Evolutionary conservation across 2,329 filamentous ascomycete species (phyloP).

Genomic region (Fusarium sp.): DNA sequence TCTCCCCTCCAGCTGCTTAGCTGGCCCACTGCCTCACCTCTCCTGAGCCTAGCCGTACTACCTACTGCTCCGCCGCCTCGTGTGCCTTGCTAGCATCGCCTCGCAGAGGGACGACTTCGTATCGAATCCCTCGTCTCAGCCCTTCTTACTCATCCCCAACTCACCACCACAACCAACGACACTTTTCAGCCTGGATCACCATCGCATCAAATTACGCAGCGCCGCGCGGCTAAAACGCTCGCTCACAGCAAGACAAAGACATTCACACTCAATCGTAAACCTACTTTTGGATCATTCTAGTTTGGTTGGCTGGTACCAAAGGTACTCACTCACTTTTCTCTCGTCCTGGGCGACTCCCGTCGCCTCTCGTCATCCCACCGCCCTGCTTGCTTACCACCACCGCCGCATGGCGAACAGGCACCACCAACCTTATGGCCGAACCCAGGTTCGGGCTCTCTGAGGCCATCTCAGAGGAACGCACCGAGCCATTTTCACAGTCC

Average conservation of each 20-base stretch:
- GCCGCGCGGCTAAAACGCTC: constrained; percentile 31
- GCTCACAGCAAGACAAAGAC: constrained; percentile 25
- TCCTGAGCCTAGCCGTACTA: constrained; percentile 20
- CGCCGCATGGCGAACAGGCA: constrained; percentile 44
- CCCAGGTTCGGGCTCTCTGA: constrained; percentile 51
- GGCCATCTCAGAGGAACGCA: constrained; percentile 59
- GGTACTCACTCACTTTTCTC: constrained; percentile 40
- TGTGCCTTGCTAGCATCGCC: constrained; percentile 34
- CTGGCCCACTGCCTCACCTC: constrained; percentile 8
- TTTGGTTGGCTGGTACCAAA: constrained; percentile 38
- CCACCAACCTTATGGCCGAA: constrained; percentile 55
- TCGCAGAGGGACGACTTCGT: constrained; percentile 26
- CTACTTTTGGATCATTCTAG: constrained; percentile 24
- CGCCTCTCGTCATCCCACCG: constrained; percentile 25
- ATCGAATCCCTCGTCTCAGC: constrained; percentile 19
- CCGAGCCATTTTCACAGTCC: constrained; percentile 65
- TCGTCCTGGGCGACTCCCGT: constrained; percentile 14
- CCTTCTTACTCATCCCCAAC: constrained; percentile 35
- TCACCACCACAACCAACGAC: constrained; percentile 14
- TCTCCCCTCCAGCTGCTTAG: constrained; percentile 21
- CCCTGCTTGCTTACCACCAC: constrained; percentile 42
- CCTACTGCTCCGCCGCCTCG: constrained; percentile 14
- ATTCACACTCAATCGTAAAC: constrained; percentile 15
- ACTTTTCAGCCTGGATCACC: constrained; percentile 36
- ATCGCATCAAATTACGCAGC: constrained; percentile 29